phyloP scores from a whole-genome alignment of 768 basidiomycete species.

The Rhizopogon roseolus region DNA sequence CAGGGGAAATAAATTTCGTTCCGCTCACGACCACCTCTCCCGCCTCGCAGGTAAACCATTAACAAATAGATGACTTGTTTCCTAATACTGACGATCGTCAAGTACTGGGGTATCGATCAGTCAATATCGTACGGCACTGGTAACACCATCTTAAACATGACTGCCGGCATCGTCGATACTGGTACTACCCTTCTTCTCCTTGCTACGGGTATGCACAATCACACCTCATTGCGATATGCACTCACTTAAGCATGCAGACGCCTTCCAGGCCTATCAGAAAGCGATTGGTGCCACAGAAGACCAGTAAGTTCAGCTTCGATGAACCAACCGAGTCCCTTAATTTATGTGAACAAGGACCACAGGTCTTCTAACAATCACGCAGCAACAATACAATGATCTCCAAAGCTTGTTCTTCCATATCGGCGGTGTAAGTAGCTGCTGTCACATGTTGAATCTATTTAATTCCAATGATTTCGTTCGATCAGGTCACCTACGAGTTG shows the following conservation, averaged over 20 bases:
- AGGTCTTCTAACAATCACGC: constrained; percentile 18
- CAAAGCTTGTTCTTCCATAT: constrained; percentile 19
- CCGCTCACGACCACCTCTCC: constrained; percentile 38
- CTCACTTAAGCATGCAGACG: constrained; percentile 30
- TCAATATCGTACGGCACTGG: constrained; percentile 25
- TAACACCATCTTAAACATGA: constrained; percentile 24
- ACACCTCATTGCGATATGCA: background rate
- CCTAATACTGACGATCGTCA: background rate
- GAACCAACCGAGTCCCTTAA: background rate
- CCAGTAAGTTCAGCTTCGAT: constrained; percentile 25
- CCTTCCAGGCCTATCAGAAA: constrained; percentile 49
- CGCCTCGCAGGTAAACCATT: constrained; percentile 21
- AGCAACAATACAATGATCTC: constrained; percentile 13
- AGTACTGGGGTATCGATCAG: constrained; percentile 40
- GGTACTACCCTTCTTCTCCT: constrained; percentile 46
- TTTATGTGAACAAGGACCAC: background rate
- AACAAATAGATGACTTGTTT: background rate
- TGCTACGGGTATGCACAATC: constrained; percentile 28
- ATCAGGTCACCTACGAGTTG: constrained; percentile 46
- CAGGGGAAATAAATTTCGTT: constrained; percentile 25
- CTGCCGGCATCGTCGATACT: constrained; percentile 41
- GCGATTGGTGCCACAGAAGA: constrained; percentile 52
- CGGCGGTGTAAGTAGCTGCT: constrained; percentile 16
- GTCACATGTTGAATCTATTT: background rate
- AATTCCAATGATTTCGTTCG: background rate